A percentile compares a stretch with the other conserved stretches of the same genome.
phyloP scores from a whole-genome alignment of 2,329 filamentous ascomycete genomes.

The Macrophomina phaseolina region DNA sequence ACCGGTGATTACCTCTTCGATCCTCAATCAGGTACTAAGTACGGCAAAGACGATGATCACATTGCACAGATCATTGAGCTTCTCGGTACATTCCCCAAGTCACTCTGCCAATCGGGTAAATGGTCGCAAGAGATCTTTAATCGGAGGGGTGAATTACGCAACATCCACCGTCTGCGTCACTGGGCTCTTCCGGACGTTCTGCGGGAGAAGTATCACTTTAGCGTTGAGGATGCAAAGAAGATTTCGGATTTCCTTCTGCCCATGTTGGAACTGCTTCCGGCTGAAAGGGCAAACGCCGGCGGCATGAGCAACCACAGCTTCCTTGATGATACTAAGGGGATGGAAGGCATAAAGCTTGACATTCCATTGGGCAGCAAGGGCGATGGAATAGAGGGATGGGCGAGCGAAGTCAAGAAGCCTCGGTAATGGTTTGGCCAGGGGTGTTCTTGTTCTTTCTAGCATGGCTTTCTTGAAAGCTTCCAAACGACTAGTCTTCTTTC shows the following conservation, averaged over 20 bases:
- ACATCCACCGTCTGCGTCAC: constrained; percentile 94
- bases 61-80: constrained; percentile 99
- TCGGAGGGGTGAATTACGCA: constrained; percentile 92
- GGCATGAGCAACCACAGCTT: constrained; percentile 90
- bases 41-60: constrained; percentile 99
- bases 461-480: neutral
- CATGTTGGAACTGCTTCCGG: constrained; percentile 88
- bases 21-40: constrained; percentile 97
- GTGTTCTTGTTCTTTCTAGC: neutral
- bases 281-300: constrained; percentile 90
- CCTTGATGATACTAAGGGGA: constrained; percentile 84
- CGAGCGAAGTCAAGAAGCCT: constrained; percentile 76
- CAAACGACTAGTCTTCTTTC: constrained; percentile 24
- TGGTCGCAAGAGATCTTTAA: constrained; percentile 99
- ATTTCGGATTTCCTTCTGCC: constrained; percentile 84
- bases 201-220: constrained; percentile 96
- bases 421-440: constrained; percentile 16
- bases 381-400: constrained; percentile 94
- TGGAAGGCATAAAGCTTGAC: constrained; percentile 79
- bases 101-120: constrained; percentile 88
- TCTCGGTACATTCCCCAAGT: constrained; percentile 90
- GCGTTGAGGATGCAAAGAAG: constrained; percentile 76
- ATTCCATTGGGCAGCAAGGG: constrained; percentile 81
- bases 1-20: constrained; percentile 99
- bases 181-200: constrained; percentile 95